Base-by-base conservation (phyloP, 371 early-diverging fungal species). In the Mucor lusitanicus region DNA sequence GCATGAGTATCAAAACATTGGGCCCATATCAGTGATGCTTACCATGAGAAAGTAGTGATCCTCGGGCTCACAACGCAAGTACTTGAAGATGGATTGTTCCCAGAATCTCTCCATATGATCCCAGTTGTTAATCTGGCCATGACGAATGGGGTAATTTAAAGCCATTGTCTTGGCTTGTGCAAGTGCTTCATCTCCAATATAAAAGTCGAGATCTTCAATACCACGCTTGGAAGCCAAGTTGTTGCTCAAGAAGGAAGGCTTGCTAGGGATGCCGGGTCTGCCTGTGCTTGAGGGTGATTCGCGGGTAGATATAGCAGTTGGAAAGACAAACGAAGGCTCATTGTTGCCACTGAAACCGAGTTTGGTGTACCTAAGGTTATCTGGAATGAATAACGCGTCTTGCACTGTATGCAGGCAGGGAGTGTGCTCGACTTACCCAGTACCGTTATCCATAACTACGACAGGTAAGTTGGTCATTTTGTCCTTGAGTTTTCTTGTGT, bases 291-390 rank as follows among this genome's bases (percentile, higher is more conserved):
- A 70, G 8, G 85, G 81, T 27, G 80, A 82, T 48, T 91, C 92
- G 32, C 88, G 87, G 35, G 92, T 92, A 42, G 94, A 91, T 69
- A 99, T 97, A 54, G 87, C 92, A 0, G 99, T 95, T 6, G 98
- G 98, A 68, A 97, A 94, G 68, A 97, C 94, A 82, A 94, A 96
- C 58, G 95, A 94, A 21, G 99, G 99, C 70, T 94, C 95, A 67
- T 91, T 92, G 85, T 97, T 97, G 28, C 99, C 98, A 63, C 97
- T 95, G 80, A 95, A 99, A 56, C 99, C 99, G 90, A 97, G 92
- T 82, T 99, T 99, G 79, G 99, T 96, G 80, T 95, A 97, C 62
- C 97, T 97, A 76, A 23, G 50, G 21, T 3, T 50, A 23, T n/a
- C n/a, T n/a, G n/a, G 30, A 4, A 9, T 50, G 9, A 50, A 50